These are phyloP conservation scores for Rhodotorula taiwanensis DNA, from an alignment of 768 basidiomycete genomes.

Conservation along the genomic window DNA sequence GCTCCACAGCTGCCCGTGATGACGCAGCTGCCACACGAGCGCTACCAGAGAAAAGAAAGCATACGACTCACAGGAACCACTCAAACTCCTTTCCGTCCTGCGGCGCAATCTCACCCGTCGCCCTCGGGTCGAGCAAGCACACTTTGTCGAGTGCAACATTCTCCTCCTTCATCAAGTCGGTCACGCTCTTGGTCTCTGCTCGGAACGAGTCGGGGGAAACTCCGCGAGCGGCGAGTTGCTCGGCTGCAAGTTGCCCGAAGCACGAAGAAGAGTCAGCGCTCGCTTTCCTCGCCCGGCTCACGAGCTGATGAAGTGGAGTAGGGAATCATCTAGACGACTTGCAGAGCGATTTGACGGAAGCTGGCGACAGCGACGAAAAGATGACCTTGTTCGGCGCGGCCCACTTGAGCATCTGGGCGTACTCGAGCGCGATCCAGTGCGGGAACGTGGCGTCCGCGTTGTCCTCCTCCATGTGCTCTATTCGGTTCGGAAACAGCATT, in stretches of 20 bases:
- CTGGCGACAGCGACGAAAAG: slow-evolving; percentile 79
- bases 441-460: slow-evolving; percentile 59
- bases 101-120: slow-evolving; percentile 60
- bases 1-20: too few relatives aligned
- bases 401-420: slow-evolving; percentile 43
- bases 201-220: slow-evolving; percentile 46
- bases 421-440: slow-evolving; percentile 87
- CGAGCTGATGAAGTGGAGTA: slow-evolving; percentile 33
- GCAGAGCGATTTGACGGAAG: slow-evolving; percentile 57
- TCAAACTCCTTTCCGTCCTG: slow-evolving; percentile 70
- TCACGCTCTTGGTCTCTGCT: slow-evolving; percentile 54
- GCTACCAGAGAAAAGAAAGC: not conserved
- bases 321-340: slow-evolving; percentile 40
- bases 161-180: slow-evolving; percentile 54
- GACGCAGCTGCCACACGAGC: not conserved
- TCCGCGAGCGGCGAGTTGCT: slow-evolving; percentile 21
- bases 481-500: not conserved
- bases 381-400: slow-evolving; percentile 49
- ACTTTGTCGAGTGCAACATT: slow-evolving; percentile 55
- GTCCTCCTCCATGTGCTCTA: slow-evolving; percentile 95
- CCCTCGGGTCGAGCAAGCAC: slow-evolving; percentile 91
- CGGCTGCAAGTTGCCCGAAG: not conserved
- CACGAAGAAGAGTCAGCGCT: slow-evolving; percentile 4
- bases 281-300: too few relatives aligned
- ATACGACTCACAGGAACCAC: slow-evolving; percentile 62